Evolutionary conservation across 164 flowering plant species (phyloP), one percentile per base, ranked within the genome.

Genomic region (Pachysandra terminalis): DNA sequence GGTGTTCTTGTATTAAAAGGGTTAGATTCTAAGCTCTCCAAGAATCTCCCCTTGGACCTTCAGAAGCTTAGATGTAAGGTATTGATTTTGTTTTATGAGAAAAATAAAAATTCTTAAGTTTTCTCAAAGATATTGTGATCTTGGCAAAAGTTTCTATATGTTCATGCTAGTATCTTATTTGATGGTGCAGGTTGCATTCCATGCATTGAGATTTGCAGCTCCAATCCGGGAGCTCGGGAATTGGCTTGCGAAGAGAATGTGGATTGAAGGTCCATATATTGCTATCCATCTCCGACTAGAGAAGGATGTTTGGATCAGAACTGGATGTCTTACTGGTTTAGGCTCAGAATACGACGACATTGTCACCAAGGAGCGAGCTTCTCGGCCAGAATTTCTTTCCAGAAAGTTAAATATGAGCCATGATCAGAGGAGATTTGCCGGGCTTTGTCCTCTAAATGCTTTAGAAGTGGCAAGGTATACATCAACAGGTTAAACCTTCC

Each of bases 61-160:
- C 97, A 88, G 68, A 91, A 86, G 81, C 94, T 91, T 32, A 76
- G 85, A 3, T 91, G 97, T 72, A 88, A 90, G 92, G 97, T 87
- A 77, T 7, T 32, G 37, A 32, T 32, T 32, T 32, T 3, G 7
- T 32, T 32, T 32, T 7, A 32, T 32, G 5, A 32, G 7, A 32
- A 7, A 32, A 7, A 32, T 32, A 32, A 32, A 32, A 32, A 3
- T 32, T 3, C 37, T 32, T 32, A 7, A 7, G 37, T 45, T 45
- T 5, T 45, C 10, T 15, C 51, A 10, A 15, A 45, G 10, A 45
- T 45, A 45, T 10, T 45, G 51, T 45, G 14, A 45, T 10, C 19
- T 48, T 40, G 25, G n/a, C 15, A 19, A 22, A 15, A 28, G 2
- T n/a, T 23, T 0, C 23, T 62, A 5, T 17, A 19, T 52, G n/a